Conservation (phyloP, 2,329 filamentous ascomycete genomes). For the Fusarium solani-melongenae region DNA sequence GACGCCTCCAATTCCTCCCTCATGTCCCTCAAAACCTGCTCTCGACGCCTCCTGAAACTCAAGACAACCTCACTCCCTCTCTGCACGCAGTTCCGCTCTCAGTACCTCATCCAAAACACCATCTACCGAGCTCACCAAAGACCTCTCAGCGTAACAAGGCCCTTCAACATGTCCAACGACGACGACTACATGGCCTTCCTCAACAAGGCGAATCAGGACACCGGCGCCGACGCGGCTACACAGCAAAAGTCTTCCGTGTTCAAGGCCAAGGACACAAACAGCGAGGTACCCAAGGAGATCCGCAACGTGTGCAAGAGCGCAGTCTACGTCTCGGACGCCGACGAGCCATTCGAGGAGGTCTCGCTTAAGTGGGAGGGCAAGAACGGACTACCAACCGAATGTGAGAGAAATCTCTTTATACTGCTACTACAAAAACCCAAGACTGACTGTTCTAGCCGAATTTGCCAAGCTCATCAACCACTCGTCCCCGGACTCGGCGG, state of each 20-base stretch:
- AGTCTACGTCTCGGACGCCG: slow-evolving; percentile 83
- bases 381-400: slow-evolving; percentile 68
- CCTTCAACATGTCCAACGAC: slow-evolving; percentile 74
- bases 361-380: slow-evolving; percentile 69
- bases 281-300: slow-evolving; percentile 70
- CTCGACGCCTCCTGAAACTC: slow-evolving; percentile 10
- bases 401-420: slow-evolving; percentile 54
- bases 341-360: slow-evolving; percentile 86
- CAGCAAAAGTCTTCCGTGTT: slow-evolving; percentile 50
- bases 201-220: slow-evolving; percentile 85
- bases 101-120: background rate
- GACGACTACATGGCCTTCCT: slow-evolving; percentile 87
- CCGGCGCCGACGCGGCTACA: slow-evolving; percentile 47
- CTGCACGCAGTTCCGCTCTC: background rate
- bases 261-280: slow-evolving; percentile 64
- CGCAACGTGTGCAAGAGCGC: slow-evolving; percentile 60
- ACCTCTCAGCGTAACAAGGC: slow-evolving; percentile 34
- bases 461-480: slow-evolving; percentile 76
- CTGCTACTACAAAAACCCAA: background rate
- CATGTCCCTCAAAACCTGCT: slow-evolving; percentile 33
- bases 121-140: slow-evolving; percentile 9
- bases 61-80: background rate
- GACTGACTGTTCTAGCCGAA: slow-evolving; percentile 62
- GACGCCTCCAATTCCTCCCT: slow-evolving; percentile 18
- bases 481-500: slow-evolving; percentile 61